phyloP scores from a whole-genome alignment of 108 stramenopile species.

The Nitzschia putrida region DNA sequence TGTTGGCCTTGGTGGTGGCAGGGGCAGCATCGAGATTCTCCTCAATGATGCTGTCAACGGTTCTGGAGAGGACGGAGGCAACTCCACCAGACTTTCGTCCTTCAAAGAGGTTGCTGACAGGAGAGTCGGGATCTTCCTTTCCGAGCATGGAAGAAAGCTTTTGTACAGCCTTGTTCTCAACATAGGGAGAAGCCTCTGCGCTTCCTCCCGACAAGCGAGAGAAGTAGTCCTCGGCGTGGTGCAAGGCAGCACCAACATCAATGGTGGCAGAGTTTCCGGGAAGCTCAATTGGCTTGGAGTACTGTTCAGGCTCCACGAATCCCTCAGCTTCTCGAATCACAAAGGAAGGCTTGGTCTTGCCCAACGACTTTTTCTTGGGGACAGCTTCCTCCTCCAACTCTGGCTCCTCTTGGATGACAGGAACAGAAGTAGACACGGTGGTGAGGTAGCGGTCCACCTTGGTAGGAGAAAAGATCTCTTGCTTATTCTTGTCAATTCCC shows the following conservation, averaged over 20 bases:
- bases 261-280: neutral
- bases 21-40: neutral
- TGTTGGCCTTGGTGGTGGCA: neutral
- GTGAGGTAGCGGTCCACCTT: neutral
- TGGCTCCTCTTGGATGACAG: neutral
- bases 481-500: neutral
- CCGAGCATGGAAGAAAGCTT: constrained; percentile 13
- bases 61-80: neutral
- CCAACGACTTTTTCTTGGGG: neutral
- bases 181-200: constrained; percentile 27
- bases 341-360: too few relatives aligned
- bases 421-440: neutral
- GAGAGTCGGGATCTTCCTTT: constrained; percentile 15
- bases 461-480: neutral
- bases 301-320: neutral
- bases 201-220: constrained; percentile 19
- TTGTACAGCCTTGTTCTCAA: constrained; percentile 10
- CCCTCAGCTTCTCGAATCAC: neutral
- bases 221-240: constrained; percentile 42
- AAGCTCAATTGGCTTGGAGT: neutral
- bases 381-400: neutral
- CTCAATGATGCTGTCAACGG: constrained; percentile 1
- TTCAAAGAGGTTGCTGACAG: constrained; percentile 26
- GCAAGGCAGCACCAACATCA: constrained; percentile 21
- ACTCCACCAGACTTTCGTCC: neutral